phyloP scores from a whole-genome alignment of 2,329 filamentous ascomycete species.

The Xylaria sp. region DNA sequence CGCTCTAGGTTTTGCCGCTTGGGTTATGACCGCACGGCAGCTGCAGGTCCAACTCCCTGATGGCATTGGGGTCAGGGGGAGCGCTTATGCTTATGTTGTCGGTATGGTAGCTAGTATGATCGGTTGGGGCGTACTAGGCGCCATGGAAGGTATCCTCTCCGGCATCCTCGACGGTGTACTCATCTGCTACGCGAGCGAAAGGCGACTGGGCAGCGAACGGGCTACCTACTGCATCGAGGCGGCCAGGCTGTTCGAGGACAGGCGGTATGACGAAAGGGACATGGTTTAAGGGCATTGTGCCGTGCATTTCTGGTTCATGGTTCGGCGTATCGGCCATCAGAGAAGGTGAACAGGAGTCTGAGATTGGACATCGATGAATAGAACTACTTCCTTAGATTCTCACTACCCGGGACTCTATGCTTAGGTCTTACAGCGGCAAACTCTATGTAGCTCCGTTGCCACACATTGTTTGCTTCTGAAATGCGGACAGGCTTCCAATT shows the following conservation, averaged over 20 bases:
- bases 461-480: neutral
- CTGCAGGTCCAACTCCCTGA: conserved; percentile 63
- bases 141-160: conserved; percentile 85
- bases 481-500: neutral
- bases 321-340: conserved; percentile 14
- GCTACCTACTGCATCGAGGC: conserved; percentile 91
- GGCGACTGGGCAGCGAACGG: conserved; percentile 65
- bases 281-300: conserved; percentile 30
- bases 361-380: conserved; percentile 28
- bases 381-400: conserved; percentile 7
- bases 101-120: conserved; percentile 92
- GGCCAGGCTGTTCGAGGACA: conserved; percentile 80
- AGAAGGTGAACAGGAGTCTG: conserved; percentile 23
- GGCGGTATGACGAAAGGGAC: conserved; percentile 38
- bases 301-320: conserved; percentile 19
- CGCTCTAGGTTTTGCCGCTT: conserved; percentile 90
- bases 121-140: conserved; percentile 88
- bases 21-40: conserved; percentile 88
- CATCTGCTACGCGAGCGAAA: conserved; percentile 93
- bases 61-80: conserved; percentile 66
- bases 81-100: conserved; percentile 91
- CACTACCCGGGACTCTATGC: neutral
- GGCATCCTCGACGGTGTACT: conserved; percentile 87
- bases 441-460: neutral
- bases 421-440: neutral